Base-by-base conservation (phyloP, 2,329 filamentous ascomycete genomes). In the Paraphaeosphaeria minitans region DNA sequence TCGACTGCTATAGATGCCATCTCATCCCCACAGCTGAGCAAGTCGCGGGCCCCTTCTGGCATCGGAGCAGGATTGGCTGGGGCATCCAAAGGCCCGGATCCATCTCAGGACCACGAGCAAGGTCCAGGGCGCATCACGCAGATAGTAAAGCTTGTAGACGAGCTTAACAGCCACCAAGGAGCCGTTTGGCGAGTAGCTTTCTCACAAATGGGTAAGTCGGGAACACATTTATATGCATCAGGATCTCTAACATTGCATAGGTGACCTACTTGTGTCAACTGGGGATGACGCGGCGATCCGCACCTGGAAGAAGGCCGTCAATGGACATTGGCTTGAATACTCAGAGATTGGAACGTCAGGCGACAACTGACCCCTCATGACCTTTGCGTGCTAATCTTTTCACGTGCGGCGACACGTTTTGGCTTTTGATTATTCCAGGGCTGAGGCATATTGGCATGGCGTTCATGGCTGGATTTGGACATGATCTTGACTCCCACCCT, bases 171-270 rank as follows among this genome's bases (percentile, higher is more conserved):
- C 53, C 87, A 91, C 70, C 84, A 86, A 51, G 88, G 86, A 19
- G 89, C 89, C 1, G 89, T 92, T 1, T 94, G 90, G 90, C 82
- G 89, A 22, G 87, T 93, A 2, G 85, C 85, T 0, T 94, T 93
- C 66, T 81, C 80, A 13, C 78, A 79, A 29, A 78, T 79, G 72
- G 80, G 78, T 78, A 73, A 57, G 75, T 66, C 41, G 37, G 19
- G 31, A 19, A 4, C 8, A 21, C 35, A 13, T 6, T 4, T 6
- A n/a, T 22, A 22, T 19, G n/a, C 31, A n/a, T 8, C 14, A 51
- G n/a, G 46, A 48, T 16, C 52, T 22, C 57, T 67, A 41, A 69
- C 54, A 10, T 83, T 84, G 55, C 82, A 7, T 87, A 79, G 89
- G 89, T 4, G 89, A 92, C 74, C 83, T 93, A 13, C 79, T 94